Percentiles rank a stretch among this genome's conserved stretches.
These are phyloP conservation scores for Magnolia officinalis DNA, from an alignment of 164 flowering plant species.

Conservation along the genomic window DNA sequence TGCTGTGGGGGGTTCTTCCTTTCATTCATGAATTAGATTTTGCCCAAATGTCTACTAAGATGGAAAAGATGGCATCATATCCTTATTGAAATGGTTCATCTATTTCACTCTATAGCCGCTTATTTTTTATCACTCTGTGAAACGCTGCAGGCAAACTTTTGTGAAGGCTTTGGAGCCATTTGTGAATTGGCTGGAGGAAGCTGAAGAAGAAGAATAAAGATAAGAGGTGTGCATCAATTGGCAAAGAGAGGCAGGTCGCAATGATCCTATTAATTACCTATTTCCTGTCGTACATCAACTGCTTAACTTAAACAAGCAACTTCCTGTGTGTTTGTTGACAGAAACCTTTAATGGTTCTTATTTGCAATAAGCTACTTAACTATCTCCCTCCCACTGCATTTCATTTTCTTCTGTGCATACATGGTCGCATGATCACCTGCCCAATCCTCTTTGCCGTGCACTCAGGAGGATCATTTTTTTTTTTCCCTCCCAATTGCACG, in stretches of 20 bases:
- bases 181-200: constrained; percentile 97
- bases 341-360: background rate
- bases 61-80: background rate
- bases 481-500: too few species aligned
- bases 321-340: background rate
- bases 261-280: background rate
- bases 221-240: background rate
- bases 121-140: background rate
- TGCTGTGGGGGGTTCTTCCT: background rate
- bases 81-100: background rate
- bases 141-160: constrained; percentile 65
- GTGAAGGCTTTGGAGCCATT: constrained; percentile 92
- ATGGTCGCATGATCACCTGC: too few species aligned
- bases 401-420: too few species aligned
- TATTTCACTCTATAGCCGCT: background rate
- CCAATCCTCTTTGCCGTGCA: too few species aligned
- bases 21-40: background rate
- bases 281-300: background rate
- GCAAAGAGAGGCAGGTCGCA: background rate
- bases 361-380: background rate
- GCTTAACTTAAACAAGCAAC: background rate
- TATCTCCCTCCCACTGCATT: background rate
- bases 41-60: background rate
- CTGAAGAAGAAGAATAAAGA: constrained; percentile 82
- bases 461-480: too few species aligned